Percentiles rank a stretch among this genome's conserved stretches.
phyloP scores from a whole-genome alignment of 139 green algal species.

The Edaphochlamys debaryana region DNA sequence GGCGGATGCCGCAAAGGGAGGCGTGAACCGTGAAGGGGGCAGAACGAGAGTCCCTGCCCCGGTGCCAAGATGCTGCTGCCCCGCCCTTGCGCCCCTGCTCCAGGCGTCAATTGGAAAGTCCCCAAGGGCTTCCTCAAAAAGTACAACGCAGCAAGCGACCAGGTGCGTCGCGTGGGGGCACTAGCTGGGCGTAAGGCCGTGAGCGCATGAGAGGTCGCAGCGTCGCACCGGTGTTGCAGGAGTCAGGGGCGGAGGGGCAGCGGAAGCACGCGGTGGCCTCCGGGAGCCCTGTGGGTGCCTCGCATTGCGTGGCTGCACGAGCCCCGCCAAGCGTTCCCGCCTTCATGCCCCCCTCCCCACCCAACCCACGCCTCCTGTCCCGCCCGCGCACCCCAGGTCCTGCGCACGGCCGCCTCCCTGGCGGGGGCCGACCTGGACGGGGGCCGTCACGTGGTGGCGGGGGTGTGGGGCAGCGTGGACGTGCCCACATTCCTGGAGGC shows the following conservation, averaged over 20 bases:
- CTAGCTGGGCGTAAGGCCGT: too few relatives aligned
- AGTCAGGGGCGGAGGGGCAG: background rate
- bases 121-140: conserved; percentile 17
- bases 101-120: conserved; percentile 32
- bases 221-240: background rate
- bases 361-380: too few relatives aligned
- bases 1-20: background rate
- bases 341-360: too few relatives aligned
- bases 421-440: conserved; percentile 23
- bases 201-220: too few relatives aligned
- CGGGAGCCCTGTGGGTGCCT: too few relatives aligned
- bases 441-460: conserved; percentile 26
- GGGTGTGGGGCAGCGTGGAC: conserved; percentile 33
- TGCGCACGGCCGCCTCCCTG: background rate
- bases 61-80: background rate
- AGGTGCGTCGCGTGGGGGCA: background rate
- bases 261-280: too few relatives aligned
- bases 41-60: too few relatives aligned
- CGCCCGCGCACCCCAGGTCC: background rate
- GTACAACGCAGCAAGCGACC: conserved; percentile 4
- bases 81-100: background rate
- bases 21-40: background rate
- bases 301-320: too few relatives aligned
- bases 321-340: too few relatives aligned
- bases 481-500: conserved; percentile 30